Percentiles rank a stretch among this genome's conserved stretches.
These are phyloP conservation scores for Termitomyces sp. DNA, from an alignment of 768 basidiomycete genomes.

Conservation along the genomic window DNA sequence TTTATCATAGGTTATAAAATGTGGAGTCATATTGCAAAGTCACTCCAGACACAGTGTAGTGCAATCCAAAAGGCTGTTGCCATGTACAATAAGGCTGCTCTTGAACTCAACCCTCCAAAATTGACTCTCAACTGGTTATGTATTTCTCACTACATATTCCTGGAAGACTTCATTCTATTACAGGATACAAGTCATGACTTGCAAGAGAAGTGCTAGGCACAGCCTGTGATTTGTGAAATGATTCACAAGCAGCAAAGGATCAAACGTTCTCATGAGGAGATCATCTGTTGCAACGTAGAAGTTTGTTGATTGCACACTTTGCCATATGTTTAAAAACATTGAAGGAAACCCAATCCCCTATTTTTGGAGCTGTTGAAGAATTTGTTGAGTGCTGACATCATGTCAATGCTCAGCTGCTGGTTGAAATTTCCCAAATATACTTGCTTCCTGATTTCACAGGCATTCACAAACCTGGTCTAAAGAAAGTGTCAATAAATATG, in stretches of 20 bases:
- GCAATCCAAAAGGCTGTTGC: too few species aligned
- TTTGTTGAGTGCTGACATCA: too few species aligned
- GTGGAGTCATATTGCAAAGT: background rate
- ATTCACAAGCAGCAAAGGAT: constrained; percentile 1
- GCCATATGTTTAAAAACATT: background rate
- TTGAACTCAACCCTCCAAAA: background rate
- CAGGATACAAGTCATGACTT: constrained; percentile 1
- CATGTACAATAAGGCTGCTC: background rate
- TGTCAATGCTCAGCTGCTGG: too few species aligned
- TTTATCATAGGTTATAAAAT: too few species aligned
- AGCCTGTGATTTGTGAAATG: constrained; percentile 1
- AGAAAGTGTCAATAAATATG: too few species aligned
- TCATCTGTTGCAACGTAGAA: constrained; percentile 3
- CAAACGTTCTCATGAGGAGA: constrained; percentile 6
- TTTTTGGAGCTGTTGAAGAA: too few species aligned
- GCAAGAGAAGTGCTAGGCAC: constrained; percentile 1
- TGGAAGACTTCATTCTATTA: constrained; percentile 7
- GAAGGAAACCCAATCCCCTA: too few species aligned
- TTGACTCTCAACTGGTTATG: background rate
- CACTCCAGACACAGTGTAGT: too few species aligned
- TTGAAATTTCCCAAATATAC: too few species aligned
- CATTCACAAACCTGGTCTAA: too few species aligned
- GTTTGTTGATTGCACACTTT: background rate
- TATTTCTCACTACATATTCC: constrained; percentile 1
- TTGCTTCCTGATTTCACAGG: too few species aligned